A percentile compares a stretch with the other conserved stretches of the same genome.
Conservation (phyloP, 2,329 filamentous ascomycete species). For the Pestalotiopsis sp. region DNA sequence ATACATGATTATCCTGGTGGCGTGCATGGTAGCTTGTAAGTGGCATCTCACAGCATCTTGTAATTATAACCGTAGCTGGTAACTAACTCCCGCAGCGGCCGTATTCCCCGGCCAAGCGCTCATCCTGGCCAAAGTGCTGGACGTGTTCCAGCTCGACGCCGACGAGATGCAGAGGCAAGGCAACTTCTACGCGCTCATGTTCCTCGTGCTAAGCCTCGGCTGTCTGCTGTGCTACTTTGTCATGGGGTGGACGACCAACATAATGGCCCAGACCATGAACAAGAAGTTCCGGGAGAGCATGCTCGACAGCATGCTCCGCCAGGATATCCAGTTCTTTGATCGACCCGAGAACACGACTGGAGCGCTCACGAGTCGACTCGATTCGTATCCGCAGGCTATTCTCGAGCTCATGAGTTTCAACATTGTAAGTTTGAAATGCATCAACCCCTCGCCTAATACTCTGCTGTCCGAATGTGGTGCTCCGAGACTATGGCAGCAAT, state of each 20-base stretch:
- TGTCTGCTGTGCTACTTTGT: slow-evolving; percentile 53
- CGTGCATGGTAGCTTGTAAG: slow-evolving; percentile 4
- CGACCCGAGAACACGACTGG: slow-evolving; percentile 57
- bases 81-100: slow-evolving; percentile 20
- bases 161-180: slow-evolving; percentile 25
- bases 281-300: slow-evolving; percentile 32
- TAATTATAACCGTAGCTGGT: background rate
- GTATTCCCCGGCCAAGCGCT: slow-evolving; percentile 33
- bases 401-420: slow-evolving; percentile 62
- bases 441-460: background rate
- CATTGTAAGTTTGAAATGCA: slow-evolving; percentile 41
- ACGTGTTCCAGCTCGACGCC: slow-evolving; percentile 23
- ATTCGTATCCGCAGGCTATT: slow-evolving; percentile 54
- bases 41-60: background rate
- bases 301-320: slow-evolving; percentile 29
- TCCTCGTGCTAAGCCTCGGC: slow-evolving; percentile 55
- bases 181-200: slow-evolving; percentile 55
- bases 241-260: slow-evolving; percentile 31
- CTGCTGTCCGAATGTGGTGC: too few species aligned
- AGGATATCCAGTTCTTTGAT: slow-evolving; percentile 60
- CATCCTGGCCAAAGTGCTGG: slow-evolving; percentile 31
- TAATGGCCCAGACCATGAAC: slow-evolving; percentile 34
- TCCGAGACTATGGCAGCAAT: too few species aligned
- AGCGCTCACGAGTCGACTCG: slow-evolving; percentile 53
- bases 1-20: slow-evolving; percentile 2